Evolutionary conservation across 1,284 basidiomycete genomes (phyloP).

Genomic region (Leccinum fallax): DNA sequence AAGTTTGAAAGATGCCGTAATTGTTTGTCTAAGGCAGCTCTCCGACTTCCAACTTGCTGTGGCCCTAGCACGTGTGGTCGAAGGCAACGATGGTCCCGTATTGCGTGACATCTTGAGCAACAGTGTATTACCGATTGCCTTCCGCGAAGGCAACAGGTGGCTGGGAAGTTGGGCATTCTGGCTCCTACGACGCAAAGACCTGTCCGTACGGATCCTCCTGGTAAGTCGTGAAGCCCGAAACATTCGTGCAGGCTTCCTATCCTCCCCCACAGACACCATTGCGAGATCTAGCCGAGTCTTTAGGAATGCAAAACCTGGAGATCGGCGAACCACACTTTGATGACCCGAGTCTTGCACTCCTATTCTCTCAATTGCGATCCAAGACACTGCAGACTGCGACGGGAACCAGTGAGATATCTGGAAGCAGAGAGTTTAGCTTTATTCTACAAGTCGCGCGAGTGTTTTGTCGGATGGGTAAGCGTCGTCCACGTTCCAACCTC

Average conservation of each 20-base stretch:
- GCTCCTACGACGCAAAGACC: constrained; percentile 81
- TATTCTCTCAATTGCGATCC: constrained; percentile 88
- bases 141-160: constrained; percentile 88
- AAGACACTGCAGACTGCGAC: constrained; percentile 94
- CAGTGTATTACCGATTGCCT: constrained; percentile 82
- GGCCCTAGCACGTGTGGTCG: constrained; percentile 82
- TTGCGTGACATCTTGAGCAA: constrained; percentile 70
- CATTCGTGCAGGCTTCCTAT: constrained; percentile 5
- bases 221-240: constrained; percentile 44
- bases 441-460: constrained; percentile 88
- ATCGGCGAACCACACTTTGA: constrained; percentile 90
- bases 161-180: constrained; percentile 98
- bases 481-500: not conserved
- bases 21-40: constrained; percentile 88
- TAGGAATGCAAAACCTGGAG: constrained; percentile 56
- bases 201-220: constrained; percentile 83
- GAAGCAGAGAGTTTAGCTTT: constrained; percentile 88
- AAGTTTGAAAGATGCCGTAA: constrained; percentile 88
- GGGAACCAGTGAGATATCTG: constrained; percentile 88
- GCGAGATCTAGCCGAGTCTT: constrained; percentile 61
- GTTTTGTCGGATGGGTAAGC: constrained; percentile 89
- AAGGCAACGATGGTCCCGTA: constrained; percentile 83
- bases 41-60: constrained; percentile 90
- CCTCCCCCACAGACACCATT: constrained; percentile 65
- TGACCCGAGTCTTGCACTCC: constrained; percentile 85